Percentiles rank a stretch among this genome's conserved stretches.
Conservation (phyloP, 2,329 filamentous ascomycete genomes). For the Arthrobotrys megalospora region DNA sequence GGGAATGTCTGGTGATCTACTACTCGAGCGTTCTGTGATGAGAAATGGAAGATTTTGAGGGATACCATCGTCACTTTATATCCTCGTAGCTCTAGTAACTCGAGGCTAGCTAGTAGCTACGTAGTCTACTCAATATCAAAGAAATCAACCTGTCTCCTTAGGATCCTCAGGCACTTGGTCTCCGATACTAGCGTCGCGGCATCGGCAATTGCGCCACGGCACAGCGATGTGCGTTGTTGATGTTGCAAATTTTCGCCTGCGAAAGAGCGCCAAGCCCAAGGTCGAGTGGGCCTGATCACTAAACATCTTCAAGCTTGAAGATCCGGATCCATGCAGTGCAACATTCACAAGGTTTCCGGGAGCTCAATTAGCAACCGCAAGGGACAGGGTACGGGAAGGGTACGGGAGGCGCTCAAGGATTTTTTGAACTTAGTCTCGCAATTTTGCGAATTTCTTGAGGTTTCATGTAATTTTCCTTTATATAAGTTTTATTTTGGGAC, state of each 20-base stretch:
- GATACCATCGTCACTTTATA: neutral
- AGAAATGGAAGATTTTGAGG: neutral
- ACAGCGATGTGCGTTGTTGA: conserved; percentile 2
- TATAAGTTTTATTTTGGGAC: conserved; percentile 4
- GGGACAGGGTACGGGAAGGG: conserved; percentile 11
- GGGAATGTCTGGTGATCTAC: neutral
- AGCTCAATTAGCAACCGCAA: conserved; percentile 3
- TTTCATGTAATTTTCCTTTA: neutral
- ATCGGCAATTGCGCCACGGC: conserved; percentile 2
- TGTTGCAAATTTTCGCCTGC: conserved; percentile 7
- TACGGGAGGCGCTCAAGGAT: conserved; percentile 30
- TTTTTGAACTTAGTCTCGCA: conserved; percentile 14
- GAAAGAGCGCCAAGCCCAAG: neutral
- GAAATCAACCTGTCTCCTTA: neutral
- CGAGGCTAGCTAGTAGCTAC: too few species aligned
- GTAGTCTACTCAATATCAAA: neutral
- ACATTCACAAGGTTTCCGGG: conserved; percentile 25
- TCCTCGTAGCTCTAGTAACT: neutral
- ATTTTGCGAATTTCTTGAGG: neutral
- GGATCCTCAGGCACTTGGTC: neutral
- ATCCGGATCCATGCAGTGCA: conserved; percentile 23
- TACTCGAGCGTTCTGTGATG: neutral
- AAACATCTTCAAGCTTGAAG: conserved; percentile 10
- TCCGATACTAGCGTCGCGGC: conserved; percentile 5
- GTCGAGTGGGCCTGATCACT: conserved; percentile 3